These are phyloP conservation scores for Auricularia sp. DNA, from an alignment of 768 basidiomycete genomes.

Conservation along the genomic window DNA sequence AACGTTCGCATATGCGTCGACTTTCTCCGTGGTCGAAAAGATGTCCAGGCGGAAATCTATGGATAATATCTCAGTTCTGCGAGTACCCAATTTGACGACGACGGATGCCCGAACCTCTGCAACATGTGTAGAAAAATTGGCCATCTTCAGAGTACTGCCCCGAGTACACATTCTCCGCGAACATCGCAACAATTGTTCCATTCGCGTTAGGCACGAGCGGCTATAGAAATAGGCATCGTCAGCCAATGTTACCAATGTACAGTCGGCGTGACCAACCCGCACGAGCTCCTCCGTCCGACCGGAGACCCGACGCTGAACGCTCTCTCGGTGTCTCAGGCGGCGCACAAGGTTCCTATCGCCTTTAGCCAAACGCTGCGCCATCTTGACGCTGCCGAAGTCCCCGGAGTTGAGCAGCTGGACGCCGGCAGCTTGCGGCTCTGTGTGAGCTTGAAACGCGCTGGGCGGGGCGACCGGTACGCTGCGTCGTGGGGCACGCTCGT, in stretches of 20 bases:
- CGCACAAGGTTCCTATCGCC: conserved; percentile 40
- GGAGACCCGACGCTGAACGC: conserved; percentile 12
- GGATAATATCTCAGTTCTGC: conserved; percentile 2
- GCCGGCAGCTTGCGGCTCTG: conserved; percentile 55
- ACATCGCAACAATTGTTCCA: conserved; percentile 70
- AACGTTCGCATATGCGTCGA: conserved; percentile 14
- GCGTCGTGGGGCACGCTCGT: neutral
- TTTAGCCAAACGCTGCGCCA: conserved; percentile 36
- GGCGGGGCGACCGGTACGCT: conserved; percentile 7
- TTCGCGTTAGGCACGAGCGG: conserved; percentile 66
- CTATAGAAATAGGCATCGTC: conserved; percentile 27
- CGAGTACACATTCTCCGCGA: conserved; percentile 67
- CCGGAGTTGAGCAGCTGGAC: conserved; percentile 59
- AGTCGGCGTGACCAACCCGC: conserved; percentile 32
- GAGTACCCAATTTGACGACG: neutral
- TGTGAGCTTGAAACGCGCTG: conserved; percentile 32
- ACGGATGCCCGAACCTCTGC: conserved; percentile 45
- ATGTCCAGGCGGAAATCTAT: conserved; percentile 83
- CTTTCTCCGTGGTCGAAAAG: conserved; percentile 61
- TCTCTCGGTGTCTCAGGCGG: conserved; percentile 34
- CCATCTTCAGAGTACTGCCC: conserved; percentile 82
- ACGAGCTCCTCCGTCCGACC: conserved; percentile 42
- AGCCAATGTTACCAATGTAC: neutral
- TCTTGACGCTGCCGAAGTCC: conserved; percentile 63
- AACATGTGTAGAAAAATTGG: conserved; percentile 89